A percentile compares a stretch with the other conserved stretches of the same genome.
These are phyloP conservation scores for Zarea fungicola DNA, from an alignment of 2,329 filamentous ascomycete species.

Conservation along the genomic window DNA sequence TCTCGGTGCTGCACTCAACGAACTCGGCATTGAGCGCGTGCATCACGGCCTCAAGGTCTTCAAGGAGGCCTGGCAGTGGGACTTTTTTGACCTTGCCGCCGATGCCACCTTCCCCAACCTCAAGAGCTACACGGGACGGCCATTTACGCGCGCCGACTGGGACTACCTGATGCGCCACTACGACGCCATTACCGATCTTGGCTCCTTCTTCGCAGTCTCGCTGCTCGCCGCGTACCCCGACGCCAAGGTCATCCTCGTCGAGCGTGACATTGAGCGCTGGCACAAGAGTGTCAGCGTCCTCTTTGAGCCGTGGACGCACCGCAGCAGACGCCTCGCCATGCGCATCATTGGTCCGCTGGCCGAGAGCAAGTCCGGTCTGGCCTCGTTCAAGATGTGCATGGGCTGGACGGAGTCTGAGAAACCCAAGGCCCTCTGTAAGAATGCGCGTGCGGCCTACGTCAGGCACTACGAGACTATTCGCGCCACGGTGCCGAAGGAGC, in stretches of 20 bases:
- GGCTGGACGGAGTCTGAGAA: conserved; percentile 14
- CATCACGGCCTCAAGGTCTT: conserved; percentile 9
- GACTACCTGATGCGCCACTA: conserved; percentile 21
- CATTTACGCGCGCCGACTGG: conserved; percentile 19
- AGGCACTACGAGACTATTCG: conserved; percentile 24
- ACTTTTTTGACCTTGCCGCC: neutral
- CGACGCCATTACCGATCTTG: conserved; percentile 24
- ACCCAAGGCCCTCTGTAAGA: conserved; percentile 1
- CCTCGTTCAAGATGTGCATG: conserved; percentile 11
- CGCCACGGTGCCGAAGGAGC: conserved; percentile 17
- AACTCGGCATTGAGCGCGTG: conserved; percentile 14
- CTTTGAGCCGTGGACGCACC: conserved; percentile 14
- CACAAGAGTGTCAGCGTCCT: conserved; percentile 20
- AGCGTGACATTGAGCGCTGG: conserved; percentile 22
- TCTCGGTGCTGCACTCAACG: conserved; percentile 10
- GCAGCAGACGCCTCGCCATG: neutral
- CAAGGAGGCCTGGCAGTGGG: neutral
- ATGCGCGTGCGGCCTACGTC: conserved; percentile 19
- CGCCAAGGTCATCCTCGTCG: conserved; percentile 24
- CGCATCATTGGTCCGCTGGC: neutral
- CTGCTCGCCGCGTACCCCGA: conserved; percentile 25
- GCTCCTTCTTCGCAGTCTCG: conserved; percentile 19
- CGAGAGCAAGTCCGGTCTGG: neutral
- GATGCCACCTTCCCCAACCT: conserved; percentile 14
- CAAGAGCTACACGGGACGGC: conserved; percentile 17